Evolutionary conservation across 306 rosid species (phyloP), one percentile per base, ranked within the genome.

Genomic region (Hippophae tibetana): DNA sequence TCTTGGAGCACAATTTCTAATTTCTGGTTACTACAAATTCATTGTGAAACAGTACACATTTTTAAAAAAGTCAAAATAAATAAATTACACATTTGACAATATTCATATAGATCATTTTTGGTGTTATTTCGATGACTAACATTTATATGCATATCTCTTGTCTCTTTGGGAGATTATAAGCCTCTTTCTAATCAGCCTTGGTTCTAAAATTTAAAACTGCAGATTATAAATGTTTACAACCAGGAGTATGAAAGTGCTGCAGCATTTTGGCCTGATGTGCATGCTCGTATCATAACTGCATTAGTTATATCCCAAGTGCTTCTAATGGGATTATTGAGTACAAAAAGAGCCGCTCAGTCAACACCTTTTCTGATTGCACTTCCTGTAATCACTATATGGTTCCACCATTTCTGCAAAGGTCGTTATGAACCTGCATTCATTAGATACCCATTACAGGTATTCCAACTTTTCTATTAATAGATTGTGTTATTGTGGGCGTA

Each of bases 241-340:
- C 99, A 93, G 77, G 72, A 78, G 74, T 93, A 93, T 13, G 97
- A 93, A 79, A 88, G 99, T 47, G 90, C 64, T 3, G 99, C 99
- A 1, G 97, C 97, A 51, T 93, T 88, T 85, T 93, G 99, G 99
- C 99, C 99, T 6, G 97, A 84, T 77, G 99, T 93, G 66, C 95
- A 88, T 60, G 69, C 78, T 11, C 99, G 99, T n/a, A 7, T 88
- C 43, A 41, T 88, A 11, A n/a, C 65, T 18, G 99, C 94, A n/a
- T 64, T 93, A 80, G 31, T 84, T 47, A 68, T 84, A 64, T 86
- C 99, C 6, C 99, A 93, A 67, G 13, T 88, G 69, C 54, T 82
- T 74, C 69, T 88, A 38, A 63, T 93, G 78, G 99, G 99, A 68
- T 70, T 93, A 58, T 47, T 93, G 54, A 79, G 67, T 61, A 88